Evolutionary conservation across 306 rosid species (phyloP).

Genomic region (Casuarina cunninghamiana): DNA sequence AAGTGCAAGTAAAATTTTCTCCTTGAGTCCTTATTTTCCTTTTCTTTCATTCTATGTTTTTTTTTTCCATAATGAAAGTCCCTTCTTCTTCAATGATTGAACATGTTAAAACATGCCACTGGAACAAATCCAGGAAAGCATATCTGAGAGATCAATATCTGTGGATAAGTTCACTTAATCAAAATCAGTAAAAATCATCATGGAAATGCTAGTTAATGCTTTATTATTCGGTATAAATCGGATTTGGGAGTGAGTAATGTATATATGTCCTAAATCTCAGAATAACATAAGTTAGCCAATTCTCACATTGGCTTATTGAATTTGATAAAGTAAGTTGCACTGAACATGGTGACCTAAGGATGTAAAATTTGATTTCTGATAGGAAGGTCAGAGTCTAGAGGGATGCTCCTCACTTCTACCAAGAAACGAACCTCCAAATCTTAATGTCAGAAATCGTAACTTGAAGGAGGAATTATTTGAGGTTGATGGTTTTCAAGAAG

Average conservation of each 20-base stretch:
- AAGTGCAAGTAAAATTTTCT: slow-evolving; percentile 53
- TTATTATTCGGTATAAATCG: neutral
- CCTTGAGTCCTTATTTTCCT: slow-evolving; percentile 17
- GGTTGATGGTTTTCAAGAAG: slow-evolving; percentile 58
- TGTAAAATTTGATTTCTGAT: slow-evolving; percentile 48
- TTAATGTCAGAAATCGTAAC: slow-evolving; percentile 44
- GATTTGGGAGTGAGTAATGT: slow-evolving; percentile 3
- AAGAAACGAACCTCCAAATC: slow-evolving; percentile 44
- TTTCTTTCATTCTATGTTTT: slow-evolving; percentile 21
- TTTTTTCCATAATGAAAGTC: neutral
- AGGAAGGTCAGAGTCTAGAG: slow-evolving; percentile 68
- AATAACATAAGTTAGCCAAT: slow-evolving; percentile 20
- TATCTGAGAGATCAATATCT: slow-evolving; percentile 46
- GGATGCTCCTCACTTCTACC: slow-evolving; percentile 48
- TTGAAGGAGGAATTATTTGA: slow-evolving; percentile 69
- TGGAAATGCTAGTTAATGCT: slow-evolving; percentile 27
- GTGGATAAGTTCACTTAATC: slow-evolving; percentile 56
- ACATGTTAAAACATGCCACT: slow-evolving; percentile 30
- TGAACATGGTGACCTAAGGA: slow-evolving; percentile 37
- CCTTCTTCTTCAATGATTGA: slow-evolving; percentile 2
- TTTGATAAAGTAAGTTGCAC: slow-evolving; percentile 30
- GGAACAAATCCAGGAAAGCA: slow-evolving; percentile 51
- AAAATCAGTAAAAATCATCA: slow-evolving; percentile 50
- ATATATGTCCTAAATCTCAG: slow-evolving; percentile 7
- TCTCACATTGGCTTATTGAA: slow-evolving; percentile 33